A percentile compares a stretch with the other conserved stretches of the same genome.
These are phyloP conservation scores for Cryptococcus amylolentus DNA, from an alignment of 1,284 basidiomycete species.

Conservation along the genomic window DNA sequence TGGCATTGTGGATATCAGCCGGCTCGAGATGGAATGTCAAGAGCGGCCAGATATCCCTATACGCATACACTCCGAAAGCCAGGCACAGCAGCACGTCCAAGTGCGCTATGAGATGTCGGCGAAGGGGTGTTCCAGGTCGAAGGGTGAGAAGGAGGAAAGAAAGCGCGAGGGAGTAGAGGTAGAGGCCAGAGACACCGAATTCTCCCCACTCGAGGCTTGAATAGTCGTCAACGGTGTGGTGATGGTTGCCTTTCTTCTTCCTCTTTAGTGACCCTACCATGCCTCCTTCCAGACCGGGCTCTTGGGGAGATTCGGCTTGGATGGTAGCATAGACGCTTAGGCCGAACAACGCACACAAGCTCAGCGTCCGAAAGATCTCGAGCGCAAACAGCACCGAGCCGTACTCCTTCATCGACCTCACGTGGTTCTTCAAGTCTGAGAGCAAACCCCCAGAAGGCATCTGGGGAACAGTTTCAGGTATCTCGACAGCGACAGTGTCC, in stretches of 20 bases:
- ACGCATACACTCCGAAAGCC: constrained; percentile 55
- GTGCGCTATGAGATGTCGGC: constrained; percentile 39
- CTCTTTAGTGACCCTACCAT: constrained; percentile 28
- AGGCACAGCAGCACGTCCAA: constrained; percentile 49
- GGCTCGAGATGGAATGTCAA: constrained; percentile 55
- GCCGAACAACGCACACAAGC: constrained; percentile 37
- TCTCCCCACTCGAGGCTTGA: constrained; percentile 47
- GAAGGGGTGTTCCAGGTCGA: constrained; percentile 31
- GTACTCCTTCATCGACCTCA: constrained; percentile 34
- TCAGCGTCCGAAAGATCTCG: constrained; percentile 39
- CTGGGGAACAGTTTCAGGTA: constrained; percentile 16
- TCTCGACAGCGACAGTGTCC: constrained; percentile 13
- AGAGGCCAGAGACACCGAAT: constrained; percentile 45
- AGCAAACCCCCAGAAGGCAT: constrained; percentile 45
- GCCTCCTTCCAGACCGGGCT: background rate
- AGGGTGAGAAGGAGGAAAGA: constrained; percentile 41
- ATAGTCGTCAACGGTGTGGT: constrained; percentile 36
- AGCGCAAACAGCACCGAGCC: constrained; percentile 41
- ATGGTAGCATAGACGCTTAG: constrained; percentile 46
- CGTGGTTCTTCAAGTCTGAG: constrained; percentile 41
- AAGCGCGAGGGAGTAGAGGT: constrained; percentile 39
- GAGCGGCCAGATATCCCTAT: constrained; percentile 63
- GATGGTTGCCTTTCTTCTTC: constrained; percentile 30
- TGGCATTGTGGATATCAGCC: constrained; percentile 47
- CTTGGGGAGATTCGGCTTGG: constrained; percentile 35